phyloP scores from a whole-genome alignment of 1,139 yeast species.

The Taphrina deformans region DNA sequence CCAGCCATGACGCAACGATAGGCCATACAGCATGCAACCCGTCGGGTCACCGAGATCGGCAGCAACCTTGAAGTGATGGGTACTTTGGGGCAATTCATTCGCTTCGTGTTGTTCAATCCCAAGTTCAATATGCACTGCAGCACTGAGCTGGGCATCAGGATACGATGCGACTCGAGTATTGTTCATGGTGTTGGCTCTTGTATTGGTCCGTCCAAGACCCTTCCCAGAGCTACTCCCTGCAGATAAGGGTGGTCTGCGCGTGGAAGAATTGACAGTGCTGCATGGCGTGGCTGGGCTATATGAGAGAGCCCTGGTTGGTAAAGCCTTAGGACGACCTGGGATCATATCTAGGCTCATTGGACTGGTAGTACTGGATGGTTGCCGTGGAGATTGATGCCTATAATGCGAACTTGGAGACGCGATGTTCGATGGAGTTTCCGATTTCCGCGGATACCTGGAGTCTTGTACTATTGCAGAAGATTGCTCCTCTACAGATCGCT shows the following conservation, averaged over 20 bases:
- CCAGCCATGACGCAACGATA: slow-evolving; percentile 68
- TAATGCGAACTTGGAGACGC: neutral
- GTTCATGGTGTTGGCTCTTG: neutral
- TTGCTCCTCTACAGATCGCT: neutral
- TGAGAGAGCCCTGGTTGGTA: slow-evolving; percentile 4
- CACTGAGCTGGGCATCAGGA: slow-evolving; percentile 38
- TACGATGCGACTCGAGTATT: slow-evolving; percentile 18
- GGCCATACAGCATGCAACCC: slow-evolving; percentile 71
- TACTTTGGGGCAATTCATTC: slow-evolving; percentile 67
- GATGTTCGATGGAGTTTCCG: neutral
- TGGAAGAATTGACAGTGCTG: neutral
- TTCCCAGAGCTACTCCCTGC: neutral
- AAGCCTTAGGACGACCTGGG: neutral
- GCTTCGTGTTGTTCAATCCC: slow-evolving; percentile 59
- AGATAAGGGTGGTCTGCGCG: neutral
- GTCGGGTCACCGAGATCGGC: slow-evolving; percentile 61
- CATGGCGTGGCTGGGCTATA: neutral
- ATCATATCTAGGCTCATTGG: neutral
- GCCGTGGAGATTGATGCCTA: neutral
- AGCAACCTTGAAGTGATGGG: slow-evolving; percentile 65
- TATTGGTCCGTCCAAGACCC: neutral
- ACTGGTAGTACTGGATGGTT: neutral
- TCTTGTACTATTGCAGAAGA: neutral
- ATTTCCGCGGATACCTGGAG: neutral
- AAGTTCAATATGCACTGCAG: slow-evolving; percentile 51